A percentile compares a stretch with the other conserved stretches of the same genome.
Evolutionary conservation across 2,329 filamentous ascomycete genomes (phyloP).

Genomic region (Talaromyces verruculosus): DNA sequence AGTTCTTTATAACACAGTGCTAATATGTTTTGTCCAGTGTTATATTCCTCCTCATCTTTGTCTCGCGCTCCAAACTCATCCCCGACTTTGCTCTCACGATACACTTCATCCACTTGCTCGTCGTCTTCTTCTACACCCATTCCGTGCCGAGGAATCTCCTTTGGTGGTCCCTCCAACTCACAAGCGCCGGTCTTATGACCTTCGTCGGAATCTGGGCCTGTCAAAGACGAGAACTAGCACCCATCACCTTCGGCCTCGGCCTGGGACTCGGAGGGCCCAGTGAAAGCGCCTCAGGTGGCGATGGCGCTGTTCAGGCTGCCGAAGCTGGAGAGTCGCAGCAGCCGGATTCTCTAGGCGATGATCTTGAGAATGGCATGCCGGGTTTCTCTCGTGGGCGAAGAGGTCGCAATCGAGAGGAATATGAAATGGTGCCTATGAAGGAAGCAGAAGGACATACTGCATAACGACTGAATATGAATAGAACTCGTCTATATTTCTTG

Average conservation of each 20-base stretch:
- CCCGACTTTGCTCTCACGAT: constrained; percentile 92
- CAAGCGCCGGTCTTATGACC: constrained; percentile 63
- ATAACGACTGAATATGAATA: constrained; percentile 25
- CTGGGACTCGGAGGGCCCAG: constrained; percentile 27
- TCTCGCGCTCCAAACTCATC: constrained; percentile 88
- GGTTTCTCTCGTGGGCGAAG: constrained; percentile 35
- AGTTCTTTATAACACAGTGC: no score
- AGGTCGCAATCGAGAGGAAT: constrained; percentile 33
- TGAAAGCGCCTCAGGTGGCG: constrained; percentile 15
- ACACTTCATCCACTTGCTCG: constrained; percentile 75
- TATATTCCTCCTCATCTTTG: constrained; percentile 76
- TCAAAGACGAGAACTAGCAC: constrained; percentile 81
- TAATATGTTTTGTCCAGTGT: constrained; percentile 55
- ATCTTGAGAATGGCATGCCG: constrained; percentile 23
- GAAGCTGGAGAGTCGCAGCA: constrained; percentile 16
- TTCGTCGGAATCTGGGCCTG: constrained; percentile 85
- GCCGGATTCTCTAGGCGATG: constrained; percentile 21
- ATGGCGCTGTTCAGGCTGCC: constrained; percentile 23
- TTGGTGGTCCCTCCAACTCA: constrained; percentile 77
- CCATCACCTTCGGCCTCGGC: constrained; percentile 77
- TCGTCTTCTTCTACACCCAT: constrained; percentile 75
- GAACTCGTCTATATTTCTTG: constrained; percentile 13
- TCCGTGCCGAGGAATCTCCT: constrained; percentile 73
- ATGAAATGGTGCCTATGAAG: constrained; percentile 39
- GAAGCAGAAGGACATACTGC: constrained; percentile 31